Base-by-base conservation (phyloP, 306 rosid species). In the Fagus crenata region DNA sequence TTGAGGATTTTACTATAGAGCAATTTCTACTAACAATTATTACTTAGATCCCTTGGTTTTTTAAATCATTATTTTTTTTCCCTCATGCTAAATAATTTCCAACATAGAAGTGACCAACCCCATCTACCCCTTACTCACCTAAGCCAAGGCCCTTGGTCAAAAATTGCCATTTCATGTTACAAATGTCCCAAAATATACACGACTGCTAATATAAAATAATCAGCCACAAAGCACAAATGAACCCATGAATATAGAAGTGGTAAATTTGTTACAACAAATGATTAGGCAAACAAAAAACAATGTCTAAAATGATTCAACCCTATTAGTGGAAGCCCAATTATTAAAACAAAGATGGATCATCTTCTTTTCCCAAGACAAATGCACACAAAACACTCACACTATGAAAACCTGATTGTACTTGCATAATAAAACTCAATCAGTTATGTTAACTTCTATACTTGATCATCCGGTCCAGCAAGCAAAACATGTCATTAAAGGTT, bases 401-500 rank as follows among this genome's bases (percentile, higher is more conserved):
- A 71, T 68, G 71, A 73, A 84, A 87, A 87, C 76, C 79, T 69
- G 71, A 81, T 77, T 83, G 77, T 76, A 81, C 89, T 81, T 90
- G 72, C 85, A 77, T 78, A 77, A 33, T 67, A 73, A 83, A 79
- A 56, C 77, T 86, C 77, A 32, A 84, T 89, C 85, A 77, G 83
- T 85, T 76, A 80, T 79, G 46, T 80, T 81, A 78, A 39, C 84
- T 79, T 74, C 90, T 94, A 94, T 73, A 92, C 92, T 83, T 88
- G 86, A 81, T 94, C 98, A 78, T 92, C 97, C 56, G 98, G 96
- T 41, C 97, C 97, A 51, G 88, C 98, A 84, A 94, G 92, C 91
- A 89, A 90, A 7, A 92, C 97, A 97, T 94, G 92, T 42, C 80
- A 83, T 31, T 39, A 72, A 81, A 69, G 53, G 17, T 53, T 67